phyloP scores from a whole-genome alignment of 805 yeast genomes.

The Sugiyamaella floridensis region DNA sequence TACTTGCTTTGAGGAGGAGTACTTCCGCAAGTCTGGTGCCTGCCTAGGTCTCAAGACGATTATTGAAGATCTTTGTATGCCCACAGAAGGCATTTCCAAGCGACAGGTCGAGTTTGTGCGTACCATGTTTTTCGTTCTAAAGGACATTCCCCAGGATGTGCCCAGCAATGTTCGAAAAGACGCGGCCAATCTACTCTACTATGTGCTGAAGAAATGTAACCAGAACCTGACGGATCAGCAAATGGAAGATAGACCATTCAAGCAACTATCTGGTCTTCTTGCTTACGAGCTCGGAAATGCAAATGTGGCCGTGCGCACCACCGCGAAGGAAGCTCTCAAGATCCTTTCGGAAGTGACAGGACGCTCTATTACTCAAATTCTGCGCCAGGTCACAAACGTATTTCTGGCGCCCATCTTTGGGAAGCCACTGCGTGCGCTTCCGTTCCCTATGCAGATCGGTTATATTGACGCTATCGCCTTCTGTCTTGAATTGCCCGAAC shows the following conservation, averaged over 20 bases:
- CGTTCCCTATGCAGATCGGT: conserved; percentile 98
- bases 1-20: conserved; percentile 83
- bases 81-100: conserved; percentile 64
- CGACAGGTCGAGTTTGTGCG: conserved; percentile 80
- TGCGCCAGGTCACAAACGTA: conserved; percentile 76
- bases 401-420: conserved; percentile 91
- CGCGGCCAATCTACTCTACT: conserved; percentile 62
- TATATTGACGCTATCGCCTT: conserved; percentile 95
- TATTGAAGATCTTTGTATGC: conserved; percentile 59
- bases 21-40: conserved; percentile 83
- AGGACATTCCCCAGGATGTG: conserved; percentile 85
- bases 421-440: conserved; percentile 91
- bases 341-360: conserved; percentile 63
- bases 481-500: conserved; percentile 71
- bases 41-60: conserved; percentile 72
- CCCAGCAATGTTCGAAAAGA: conserved; percentile 69
- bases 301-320: conserved; percentile 70
- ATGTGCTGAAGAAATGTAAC: conserved; percentile 61
- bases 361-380: conserved; percentile 64
- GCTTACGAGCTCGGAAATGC: conserved; percentile 92
- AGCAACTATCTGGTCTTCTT: conserved; percentile 76
- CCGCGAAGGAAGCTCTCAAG: conserved; percentile 65
- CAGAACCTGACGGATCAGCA: conserved; percentile 52
- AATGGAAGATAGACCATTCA: conserved; percentile 65
- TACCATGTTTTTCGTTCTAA: conserved; percentile 79